A percentile compares a stretch with the other conserved stretches of the same genome.
phyloP scores from a whole-genome alignment of 1,284 basidiomycete species.

The Malassezia yamatoensis region DNA sequence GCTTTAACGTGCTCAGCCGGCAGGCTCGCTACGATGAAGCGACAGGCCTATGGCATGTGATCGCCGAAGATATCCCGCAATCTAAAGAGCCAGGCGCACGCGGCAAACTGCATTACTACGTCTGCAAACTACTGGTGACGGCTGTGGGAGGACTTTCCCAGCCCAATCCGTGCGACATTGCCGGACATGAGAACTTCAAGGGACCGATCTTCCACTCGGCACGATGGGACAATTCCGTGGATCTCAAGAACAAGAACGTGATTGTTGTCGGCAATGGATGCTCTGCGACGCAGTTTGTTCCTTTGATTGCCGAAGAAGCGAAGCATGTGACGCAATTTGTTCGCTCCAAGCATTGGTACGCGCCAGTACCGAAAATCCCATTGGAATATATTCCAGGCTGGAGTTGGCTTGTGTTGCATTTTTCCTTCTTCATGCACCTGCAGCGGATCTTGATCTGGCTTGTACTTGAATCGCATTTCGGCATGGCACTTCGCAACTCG shows the following conservation, averaged over 20 bases:
- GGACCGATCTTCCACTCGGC: slow-evolving; percentile 47
- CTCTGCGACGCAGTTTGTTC: slow-evolving; percentile 38
- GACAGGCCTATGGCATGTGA: slow-evolving; percentile 40
- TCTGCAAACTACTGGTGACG: slow-evolving; percentile 36
- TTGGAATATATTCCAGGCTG: slow-evolving; percentile 27
- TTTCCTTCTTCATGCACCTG: slow-evolving; percentile 25
- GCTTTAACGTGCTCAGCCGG: slow-evolving; percentile 29
- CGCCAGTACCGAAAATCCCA: slow-evolving; percentile 27
- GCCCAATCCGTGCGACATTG: slow-evolving; percentile 37
- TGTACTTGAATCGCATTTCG: slow-evolving; percentile 34
- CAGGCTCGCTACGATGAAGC: slow-evolving; percentile 33
- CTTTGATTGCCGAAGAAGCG: slow-evolving; percentile 25
- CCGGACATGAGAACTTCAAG: slow-evolving; percentile 37
- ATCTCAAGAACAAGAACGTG: slow-evolving; percentile 44
- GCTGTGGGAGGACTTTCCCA: slow-evolving; percentile 40
- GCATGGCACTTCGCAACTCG: slow-evolving; percentile 24
- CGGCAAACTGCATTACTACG: slow-evolving; percentile 26
- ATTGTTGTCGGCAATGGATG: slow-evolving; percentile 46
- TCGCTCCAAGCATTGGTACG: slow-evolving; percentile 41
- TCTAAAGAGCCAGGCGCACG: neutral
- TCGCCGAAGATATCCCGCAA: slow-evolving; percentile 20
- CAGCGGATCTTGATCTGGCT: slow-evolving; percentile 33
- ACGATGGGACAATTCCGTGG: slow-evolving; percentile 44
- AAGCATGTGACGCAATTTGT: slow-evolving; percentile 39
- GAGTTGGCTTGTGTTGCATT: slow-evolving; percentile 30